Evolutionary conservation across 495 filamentous ascomycete genomes (phyloP).

Genomic region (Hypomontagnella monticulosa): DNA sequence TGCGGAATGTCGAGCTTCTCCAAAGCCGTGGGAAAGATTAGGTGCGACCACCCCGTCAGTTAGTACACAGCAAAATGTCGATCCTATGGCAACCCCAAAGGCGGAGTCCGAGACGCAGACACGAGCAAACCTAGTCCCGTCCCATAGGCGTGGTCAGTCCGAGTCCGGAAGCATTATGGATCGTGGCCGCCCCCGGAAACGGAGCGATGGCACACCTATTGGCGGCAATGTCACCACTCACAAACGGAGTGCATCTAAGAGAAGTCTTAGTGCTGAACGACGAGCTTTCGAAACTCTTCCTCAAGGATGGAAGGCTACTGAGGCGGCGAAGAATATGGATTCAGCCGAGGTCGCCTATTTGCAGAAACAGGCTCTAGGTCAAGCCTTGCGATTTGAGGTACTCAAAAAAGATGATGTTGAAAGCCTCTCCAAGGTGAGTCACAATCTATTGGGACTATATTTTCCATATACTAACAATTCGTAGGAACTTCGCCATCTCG

Average conservation of each 20-base stretch:
- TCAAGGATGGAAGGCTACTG: slow-evolving; percentile 62
- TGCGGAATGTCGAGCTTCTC: slow-evolving; percentile 52
- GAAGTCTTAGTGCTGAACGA: slow-evolving; percentile 56
- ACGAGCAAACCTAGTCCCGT: slow-evolving; percentile 32
- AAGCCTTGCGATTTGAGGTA: slow-evolving; percentile 73
- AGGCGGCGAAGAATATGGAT: slow-evolving; percentile 59
- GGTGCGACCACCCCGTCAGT: slow-evolving; percentile 31
- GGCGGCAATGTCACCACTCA: slow-evolving; percentile 36
- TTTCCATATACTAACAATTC: slow-evolving; percentile 27
- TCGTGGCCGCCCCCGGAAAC: slow-evolving; percentile 65
- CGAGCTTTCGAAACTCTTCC: slow-evolving; percentile 66
- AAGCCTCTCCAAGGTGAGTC: slow-evolving; percentile 65
- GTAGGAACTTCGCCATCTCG: slow-evolving; percentile 73
- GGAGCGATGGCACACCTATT: slow-evolving; percentile 49
- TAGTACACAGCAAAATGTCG: slow-evolving; percentile 41
- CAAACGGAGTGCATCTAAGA: slow-evolving; percentile 49
- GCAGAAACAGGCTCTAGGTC: slow-evolving; percentile 69
- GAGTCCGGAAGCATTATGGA: slow-evolving; percentile 69
- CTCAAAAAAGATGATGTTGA: slow-evolving; percentile 74
- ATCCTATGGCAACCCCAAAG: slow-evolving; percentile 43
- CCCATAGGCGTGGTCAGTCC: slow-evolving; percentile 62
- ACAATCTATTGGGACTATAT: background rate
- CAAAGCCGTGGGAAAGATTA: slow-evolving; percentile 57
- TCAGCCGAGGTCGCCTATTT: slow-evolving; percentile 63
- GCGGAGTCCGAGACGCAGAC: slow-evolving; percentile 47